phyloP scores from a whole-genome alignment of 495 filamentous ascomycete genomes.

The Neurospora sp. region DNA sequence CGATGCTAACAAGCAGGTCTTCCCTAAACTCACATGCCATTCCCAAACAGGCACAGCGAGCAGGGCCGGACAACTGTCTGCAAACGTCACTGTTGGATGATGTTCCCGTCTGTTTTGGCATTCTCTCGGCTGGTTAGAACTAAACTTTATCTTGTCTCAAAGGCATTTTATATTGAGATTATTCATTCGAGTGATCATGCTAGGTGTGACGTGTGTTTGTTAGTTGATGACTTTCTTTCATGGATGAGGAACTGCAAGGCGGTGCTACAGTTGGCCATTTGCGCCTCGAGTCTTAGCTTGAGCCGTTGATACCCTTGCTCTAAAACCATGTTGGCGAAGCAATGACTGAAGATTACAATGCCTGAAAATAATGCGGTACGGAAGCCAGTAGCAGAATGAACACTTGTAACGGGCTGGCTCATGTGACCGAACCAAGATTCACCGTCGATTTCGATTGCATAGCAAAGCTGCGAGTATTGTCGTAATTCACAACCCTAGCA shows the following conservation, averaged over 20 bases:
- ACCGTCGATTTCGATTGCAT: neutral
- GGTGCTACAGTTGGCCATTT: neutral
- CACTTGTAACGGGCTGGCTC: neutral
- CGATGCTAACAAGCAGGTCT: neutral
- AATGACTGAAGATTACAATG: neutral
- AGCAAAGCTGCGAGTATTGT: neutral
- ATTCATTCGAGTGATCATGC: neutral
- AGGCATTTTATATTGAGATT: neutral
- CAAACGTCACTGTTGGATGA: neutral
- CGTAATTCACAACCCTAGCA: neutral
- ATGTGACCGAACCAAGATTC: neutral
- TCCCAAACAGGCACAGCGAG: neutral
- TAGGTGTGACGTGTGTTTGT: neutral
- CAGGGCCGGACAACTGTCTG: neutral
- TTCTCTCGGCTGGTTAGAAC: neutral
- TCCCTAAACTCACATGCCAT: neutral
- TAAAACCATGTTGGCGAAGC: neutral
- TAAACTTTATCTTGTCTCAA: neutral
- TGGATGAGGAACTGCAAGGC: neutral
- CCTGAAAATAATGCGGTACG: neutral
- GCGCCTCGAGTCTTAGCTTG: neutral
- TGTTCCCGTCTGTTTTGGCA: neutral
- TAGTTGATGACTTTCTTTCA: neutral
- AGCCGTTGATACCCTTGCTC: neutral
- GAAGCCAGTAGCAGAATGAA: neutral